Percentiles rank a stretch among this genome's conserved stretches.
Evolutionary conservation across 2,329 filamentous ascomycete species (phyloP).

Genomic region (Ceratocystis cubensis): DNA sequence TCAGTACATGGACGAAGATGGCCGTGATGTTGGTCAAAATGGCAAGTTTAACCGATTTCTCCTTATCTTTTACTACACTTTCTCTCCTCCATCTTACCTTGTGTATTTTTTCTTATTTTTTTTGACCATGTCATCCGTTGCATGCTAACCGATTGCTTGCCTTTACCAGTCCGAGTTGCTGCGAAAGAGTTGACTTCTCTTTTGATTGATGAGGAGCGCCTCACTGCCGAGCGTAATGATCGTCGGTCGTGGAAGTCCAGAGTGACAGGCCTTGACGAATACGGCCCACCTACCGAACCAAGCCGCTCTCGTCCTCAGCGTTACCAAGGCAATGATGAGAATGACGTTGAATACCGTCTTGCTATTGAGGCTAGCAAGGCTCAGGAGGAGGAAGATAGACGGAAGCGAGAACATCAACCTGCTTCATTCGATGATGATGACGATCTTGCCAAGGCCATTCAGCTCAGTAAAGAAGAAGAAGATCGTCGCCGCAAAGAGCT

Average conservation of each 20-base stretch:
- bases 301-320: constrained; percentile 35
- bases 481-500: constrained; percentile 76
- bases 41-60: constrained; percentile 43
- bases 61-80: neutral
- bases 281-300: constrained; percentile 36
- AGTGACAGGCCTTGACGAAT: constrained; percentile 85
- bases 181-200: constrained; percentile 91
- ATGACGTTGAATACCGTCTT: constrained; percentile 79
- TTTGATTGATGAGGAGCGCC: constrained; percentile 82
- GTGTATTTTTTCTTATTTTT: neutral
- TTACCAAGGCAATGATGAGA: constrained; percentile 52
- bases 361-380: constrained; percentile 91
- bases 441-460: constrained; percentile 87
- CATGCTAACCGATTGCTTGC: constrained; percentile 20
- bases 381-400: constrained; percentile 81
- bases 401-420: constrained; percentile 54
- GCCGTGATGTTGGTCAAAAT: constrained; percentile 89
- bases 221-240: constrained; percentile 81
- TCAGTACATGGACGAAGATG: constrained; percentile 90
- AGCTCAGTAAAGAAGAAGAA: constrained; percentile 88
- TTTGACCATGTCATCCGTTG: neutral
- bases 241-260: constrained; percentile 94
- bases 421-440: constrained; percentile 53
- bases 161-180: constrained; percentile 67
- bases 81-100: too few species aligned